phyloP scores from a whole-genome alignment of 2,329 filamentous ascomycete genomes.

The Ascocoryne sarcoides region DNA sequence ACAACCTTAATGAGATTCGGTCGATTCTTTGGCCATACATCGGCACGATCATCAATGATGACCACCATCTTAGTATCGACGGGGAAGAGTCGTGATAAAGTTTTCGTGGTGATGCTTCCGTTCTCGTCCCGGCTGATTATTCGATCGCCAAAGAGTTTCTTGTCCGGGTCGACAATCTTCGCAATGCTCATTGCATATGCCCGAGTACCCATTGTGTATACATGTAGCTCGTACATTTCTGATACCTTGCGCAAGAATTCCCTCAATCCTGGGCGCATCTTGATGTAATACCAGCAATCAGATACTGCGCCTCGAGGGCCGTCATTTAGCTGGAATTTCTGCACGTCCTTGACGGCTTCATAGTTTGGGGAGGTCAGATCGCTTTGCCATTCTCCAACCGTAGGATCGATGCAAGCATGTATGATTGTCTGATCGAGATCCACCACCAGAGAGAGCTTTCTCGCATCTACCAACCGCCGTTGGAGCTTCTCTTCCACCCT shows the following conservation, averaged over 20 bases:
- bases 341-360: conserved; percentile 79
- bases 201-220: conserved; percentile 98
- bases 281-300: conserved; percentile 96
- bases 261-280: conserved; percentile 79
- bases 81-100: conserved; percentile 81
- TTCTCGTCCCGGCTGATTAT: conserved; percentile 97
- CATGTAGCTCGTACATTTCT: conserved; percentile 84
- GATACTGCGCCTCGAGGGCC: conserved; percentile 58
- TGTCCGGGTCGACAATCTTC: conserved; percentile 82
- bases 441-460: conserved; percentile 87
- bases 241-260: conserved; percentile 73
- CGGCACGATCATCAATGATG: conserved; percentile 93
- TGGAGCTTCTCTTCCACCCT: conserved; percentile 81
- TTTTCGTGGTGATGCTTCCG: conserved; percentile 85
- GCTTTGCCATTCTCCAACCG: conserved; percentile 88
- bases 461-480: conserved; percentile 65
- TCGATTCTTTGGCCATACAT: conserved; percentile 89
- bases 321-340: conserved; percentile 80
- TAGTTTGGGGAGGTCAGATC: conserved; percentile 87
- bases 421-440: conserved; percentile 98
- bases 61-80: conserved; percentile 99
- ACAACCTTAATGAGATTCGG: conserved; percentile 90
- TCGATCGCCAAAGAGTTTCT: conserved; percentile 83
- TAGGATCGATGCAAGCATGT: conserved; percentile 94
- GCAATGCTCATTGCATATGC: conserved; percentile 93